Evolutionary conservation across 1,284 basidiomycete genomes (phyloP), one percentile per base, ranked within the genome.

Genomic region (Caloboletus inedulis): DNA sequence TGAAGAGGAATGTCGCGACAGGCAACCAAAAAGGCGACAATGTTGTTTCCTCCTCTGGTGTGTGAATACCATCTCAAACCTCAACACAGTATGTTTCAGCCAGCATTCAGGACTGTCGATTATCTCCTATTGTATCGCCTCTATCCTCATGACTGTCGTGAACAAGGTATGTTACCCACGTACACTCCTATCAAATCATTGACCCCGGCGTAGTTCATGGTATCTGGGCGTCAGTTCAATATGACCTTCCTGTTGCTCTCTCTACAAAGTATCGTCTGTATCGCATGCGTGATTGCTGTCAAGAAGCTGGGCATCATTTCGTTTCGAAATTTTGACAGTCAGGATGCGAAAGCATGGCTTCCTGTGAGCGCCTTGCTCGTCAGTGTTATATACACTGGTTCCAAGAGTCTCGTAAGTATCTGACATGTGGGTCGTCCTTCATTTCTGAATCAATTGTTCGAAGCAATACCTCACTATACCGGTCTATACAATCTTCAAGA

Each of bases 401-500:
- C 92, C 42, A 99, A 99, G 74, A 94, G 93, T 65, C 77, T 99
- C 68, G 94, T 94, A 61, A 72, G 87, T 77, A 12, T 16, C 37
- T 31, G 19, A 46, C 43, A 23, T 10, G 29, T 46, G n/a, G 29
- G 14, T 19, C 30, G 21, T n/a, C 41, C 5, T 7, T 23, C 23
- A 23, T 40, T 33, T 8, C 51, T 55, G 40, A 57, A 33, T n/a
- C 9, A 3, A 25, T 23, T 19, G 7, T 44, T 27, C 34, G 14
- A 63, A 96, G 91, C 94, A 96, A 91, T 92, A 85, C 72, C 77
- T 98, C 45, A 89, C 84, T 57, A 96, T 98, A 69, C 94, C 94
- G 0, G 85, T 96, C 27, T 95, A 94, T 72, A 95, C 97, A 3
- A 99, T 99, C 61, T 99, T 99, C 84, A 99, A 99, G 75, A 99